Percentiles rank a stretch among this genome's conserved stretches.
These are phyloP conservation scores for Mycena amicta DNA, from an alignment of 768 basidiomycete genomes.

Conservation along the genomic window DNA sequence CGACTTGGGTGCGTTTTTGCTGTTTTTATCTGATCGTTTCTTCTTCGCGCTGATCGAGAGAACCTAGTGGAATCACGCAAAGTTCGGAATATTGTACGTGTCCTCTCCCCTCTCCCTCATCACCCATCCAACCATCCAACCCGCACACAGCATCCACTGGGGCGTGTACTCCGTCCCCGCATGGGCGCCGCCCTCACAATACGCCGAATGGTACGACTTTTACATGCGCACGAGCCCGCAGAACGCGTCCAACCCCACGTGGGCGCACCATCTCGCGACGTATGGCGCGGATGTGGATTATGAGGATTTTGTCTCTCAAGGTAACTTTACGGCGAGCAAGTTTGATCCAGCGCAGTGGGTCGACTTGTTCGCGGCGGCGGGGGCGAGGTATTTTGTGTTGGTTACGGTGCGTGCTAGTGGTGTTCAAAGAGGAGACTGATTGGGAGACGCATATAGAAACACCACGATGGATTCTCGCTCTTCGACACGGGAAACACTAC, in stretches of 20 bases:
- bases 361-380: slow-evolving; percentile 54
- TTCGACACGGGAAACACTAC: slow-evolving; percentile 59
- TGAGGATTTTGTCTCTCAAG: slow-evolving; percentile 63
- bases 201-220: slow-evolving; percentile 61
- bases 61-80: slow-evolving; percentile 52
- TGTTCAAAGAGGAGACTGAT: background rate
- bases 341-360: slow-evolving; percentile 60
- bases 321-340: slow-evolving; percentile 50
- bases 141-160: slow-evolving; percentile 55
- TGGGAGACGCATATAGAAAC: slow-evolving; percentile 52
- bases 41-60: background rate
- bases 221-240: slow-evolving; percentile 39
- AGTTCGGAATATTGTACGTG: slow-evolving; percentile 59
- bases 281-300: slow-evolving; percentile 57
- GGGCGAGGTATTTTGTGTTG: slow-evolving; percentile 64
- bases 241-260: slow-evolving; percentile 41
- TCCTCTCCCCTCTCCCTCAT: slow-evolving; percentile 2
- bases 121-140: slow-evolving; percentile 4
- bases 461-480: slow-evolving; percentile 61
- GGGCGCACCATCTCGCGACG: slow-evolving; percentile 50
- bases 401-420: slow-evolving; percentile 41
- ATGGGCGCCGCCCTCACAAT: slow-evolving; percentile 44
- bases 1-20: no score
- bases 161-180: slow-evolving; percentile 51
- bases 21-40: slow-evolving; percentile 28